Base-by-base conservation (phyloP, 2,329 filamentous ascomycete species). In the Phaeosphaeriaceae sp. region DNA sequence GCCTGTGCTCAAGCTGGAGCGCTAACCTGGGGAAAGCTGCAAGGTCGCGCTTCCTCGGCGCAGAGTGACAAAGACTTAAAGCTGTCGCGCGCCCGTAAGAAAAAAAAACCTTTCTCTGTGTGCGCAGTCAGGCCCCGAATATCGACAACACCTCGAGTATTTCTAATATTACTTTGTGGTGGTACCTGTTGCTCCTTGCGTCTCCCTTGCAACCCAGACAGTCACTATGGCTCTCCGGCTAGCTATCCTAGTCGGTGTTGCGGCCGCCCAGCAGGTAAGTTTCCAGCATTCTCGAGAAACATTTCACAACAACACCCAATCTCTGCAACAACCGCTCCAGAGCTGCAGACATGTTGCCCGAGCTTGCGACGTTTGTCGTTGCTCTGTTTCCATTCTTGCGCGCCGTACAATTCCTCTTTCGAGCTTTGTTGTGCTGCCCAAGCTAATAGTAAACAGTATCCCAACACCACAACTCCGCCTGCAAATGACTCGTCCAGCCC, bases 201-300 rank as follows among this genome's bases (percentile, higher is more conserved):
- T 62, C 59, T 49, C 61, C 58, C 58, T 63, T 61, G 55, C 65
- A 70, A 56, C 63, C 53, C 55, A 49, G 58, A 6, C 56, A 55
- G 60, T 68, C 73, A 68, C 64, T 69, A 77, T 77, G 73, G n/a
- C 53, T 24, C 59, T 69, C 68, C 72, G 75, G 73, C 74, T 75
- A 65, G 69, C 68, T 60, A 70, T 70, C 66, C 71, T 68, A 54
- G 72, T 70, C 55, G 60, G 67, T 65, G 63, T 74, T 52, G 71
- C 64, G 46, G 59, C 64, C 35, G 75, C 73, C 57, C 73, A 74
- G 59, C 51, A 61, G 55, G 74, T 77, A 67, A 56, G 74, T 70
- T 15, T 22, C 52, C 58, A 59, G 59, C 58, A 56, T 63, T 56
- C 47, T 54, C 54, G 53, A 55, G 57, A 52, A 64, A 53, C 47